Base-by-base conservation (phyloP, 176 grass and related monocot genomes). In the Dendrocalamus sinicus region DNA sequence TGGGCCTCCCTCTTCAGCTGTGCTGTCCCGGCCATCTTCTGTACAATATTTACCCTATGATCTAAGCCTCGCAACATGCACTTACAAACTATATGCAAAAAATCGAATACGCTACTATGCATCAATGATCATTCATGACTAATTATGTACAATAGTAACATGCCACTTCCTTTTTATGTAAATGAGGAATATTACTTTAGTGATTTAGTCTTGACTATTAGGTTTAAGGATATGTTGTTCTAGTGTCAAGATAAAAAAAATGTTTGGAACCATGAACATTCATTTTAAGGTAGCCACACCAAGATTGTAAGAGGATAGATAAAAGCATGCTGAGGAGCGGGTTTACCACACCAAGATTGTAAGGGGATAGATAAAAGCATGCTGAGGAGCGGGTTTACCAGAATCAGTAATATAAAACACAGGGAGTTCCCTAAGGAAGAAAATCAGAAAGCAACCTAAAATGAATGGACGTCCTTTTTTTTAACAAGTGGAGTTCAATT, bases 401-500 rank as follows among this genome's bases (percentile, higher is more conserved):
- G 12, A 81, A 63, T 17, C 11, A 62, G 13, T 12, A 17, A 59
- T 43, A 35, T 40, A 75, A 53, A 88, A 52, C 6, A 37, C 39
- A 47, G 4, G 4, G 64, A 77, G 22, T 61, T 76, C 11, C 14
- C 12, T 40, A 40, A n/a, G n/a, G 16, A 76, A 76, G 10, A 72
- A 69, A 54, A 46, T 20, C 0, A 37, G 30, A 70, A 54, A 46
- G 32, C 0, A 37, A 48, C n/a, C 46, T 62, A 35, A 46, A 35
- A 80, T 57, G 22, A 74, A 44, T 61, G 60, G 17, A 5, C 2
- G 1, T 12, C 0, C 6, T 58, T 80, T 70, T 70, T 81, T 16
- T 87, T 54, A 78, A 61, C 40, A 60, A 28, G 67, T 64, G 32
- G 26, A 76, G 26, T 73, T 26, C 47, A 51, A 24, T 73, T 71